phyloP scores from a whole-genome alignment of 148 eudicot species.

The Nepenthes gracilis region DNA sequence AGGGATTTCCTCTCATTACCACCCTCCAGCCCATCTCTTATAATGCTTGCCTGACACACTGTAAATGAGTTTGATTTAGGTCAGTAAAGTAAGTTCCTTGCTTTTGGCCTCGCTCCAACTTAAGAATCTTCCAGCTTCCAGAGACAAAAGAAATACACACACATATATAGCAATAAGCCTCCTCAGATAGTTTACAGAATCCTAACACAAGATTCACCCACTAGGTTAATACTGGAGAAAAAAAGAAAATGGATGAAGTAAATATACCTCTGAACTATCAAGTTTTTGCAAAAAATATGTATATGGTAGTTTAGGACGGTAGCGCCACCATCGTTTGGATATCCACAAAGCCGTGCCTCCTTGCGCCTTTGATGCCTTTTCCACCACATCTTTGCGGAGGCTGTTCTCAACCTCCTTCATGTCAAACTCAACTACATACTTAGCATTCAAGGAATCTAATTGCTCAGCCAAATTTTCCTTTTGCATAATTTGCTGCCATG shows the following conservation, averaged over 20 bases:
- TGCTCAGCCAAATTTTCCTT: conserved; percentile 70
- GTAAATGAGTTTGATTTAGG: too few species aligned
- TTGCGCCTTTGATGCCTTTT: conserved; percentile 38
- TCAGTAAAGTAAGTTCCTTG: too few species aligned
- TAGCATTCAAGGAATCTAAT: conserved; percentile 47
- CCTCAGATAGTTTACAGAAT: too few species aligned
- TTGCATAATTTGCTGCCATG: conserved; percentile 64
- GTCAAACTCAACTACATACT: conserved; percentile 79
- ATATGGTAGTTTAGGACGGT: conserved; percentile 93
- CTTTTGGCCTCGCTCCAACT: too few species aligned
- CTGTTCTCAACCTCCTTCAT: conserved; percentile 92
- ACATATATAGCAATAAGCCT: not conserved
- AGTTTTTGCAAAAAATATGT: conserved; percentile 90
- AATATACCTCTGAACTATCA: conserved; percentile 69
- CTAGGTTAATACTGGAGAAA: not conserved
- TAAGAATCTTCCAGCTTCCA: not conserved
- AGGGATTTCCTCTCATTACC: too few species aligned
- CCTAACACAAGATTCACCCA: not conserved
- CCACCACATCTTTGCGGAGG: conserved; percentile 75
- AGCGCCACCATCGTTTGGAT: conserved; percentile 98
- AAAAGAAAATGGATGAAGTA: conserved; percentile 1
- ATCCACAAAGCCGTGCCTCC: conserved; percentile 84
- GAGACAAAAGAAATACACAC: not conserved
- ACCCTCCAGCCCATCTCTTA: too few species aligned
- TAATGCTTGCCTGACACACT: too few species aligned